Percentiles rank a stretch among this genome's conserved stretches.
These are phyloP conservation scores for Termitomyces sp. DNA, from an alignment of 768 basidiomycete genomes.

Conservation along the genomic window DNA sequence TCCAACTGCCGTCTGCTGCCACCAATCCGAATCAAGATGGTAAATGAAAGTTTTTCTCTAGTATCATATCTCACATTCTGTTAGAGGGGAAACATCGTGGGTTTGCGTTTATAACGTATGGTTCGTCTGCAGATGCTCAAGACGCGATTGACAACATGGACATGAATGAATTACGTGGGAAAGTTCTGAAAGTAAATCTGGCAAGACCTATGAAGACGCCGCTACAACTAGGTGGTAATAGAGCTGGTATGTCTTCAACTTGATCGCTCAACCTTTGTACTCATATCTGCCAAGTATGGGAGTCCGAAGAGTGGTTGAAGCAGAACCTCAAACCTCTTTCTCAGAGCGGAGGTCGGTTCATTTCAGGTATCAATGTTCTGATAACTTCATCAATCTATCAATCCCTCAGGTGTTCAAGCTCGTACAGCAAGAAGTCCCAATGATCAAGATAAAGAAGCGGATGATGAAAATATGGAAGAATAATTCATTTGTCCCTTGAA, in stretches of 20 bases:
- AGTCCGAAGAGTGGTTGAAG: slow-evolving; percentile 90
- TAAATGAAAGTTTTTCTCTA: slow-evolving; percentile 18
- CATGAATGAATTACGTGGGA: slow-evolving; percentile 79
- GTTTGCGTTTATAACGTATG: slow-evolving; percentile 89
- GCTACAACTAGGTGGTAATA: slow-evolving; percentile 61
- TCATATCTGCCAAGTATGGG: slow-evolving; percentile 68
- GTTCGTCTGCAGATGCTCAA: slow-evolving; percentile 77
- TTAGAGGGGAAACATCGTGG: slow-evolving; percentile 81
- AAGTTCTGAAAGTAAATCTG: slow-evolving; percentile 76
- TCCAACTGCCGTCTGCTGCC: slow-evolving; percentile 79
- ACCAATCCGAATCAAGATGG: slow-evolving; percentile 62
- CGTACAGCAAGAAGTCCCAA: slow-evolving; percentile 31
- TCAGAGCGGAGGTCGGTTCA: slow-evolving; percentile 60
- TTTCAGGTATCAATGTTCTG: neutral
- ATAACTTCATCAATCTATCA: slow-evolving; percentile 1
- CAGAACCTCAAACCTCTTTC: slow-evolving; percentile 75
- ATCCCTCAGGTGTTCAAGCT: slow-evolving; percentile 47
- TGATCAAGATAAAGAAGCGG: slow-evolving; percentile 21
- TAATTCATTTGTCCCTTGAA: slow-evolving; percentile 22
- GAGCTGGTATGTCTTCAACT: slow-evolving; percentile 55
- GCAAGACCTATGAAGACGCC: slow-evolving; percentile 78
- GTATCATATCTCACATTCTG: slow-evolving; percentile 4
- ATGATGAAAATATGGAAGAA: slow-evolving; percentile 64
- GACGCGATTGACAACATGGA: slow-evolving; percentile 99
- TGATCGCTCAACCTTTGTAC: neutral